A percentile compares a stretch with the other conserved stretches of the same genome.
Conservation (phyloP, 1,284 basidiomycete species). For the Ceratobasidium papillatum region DNA sequence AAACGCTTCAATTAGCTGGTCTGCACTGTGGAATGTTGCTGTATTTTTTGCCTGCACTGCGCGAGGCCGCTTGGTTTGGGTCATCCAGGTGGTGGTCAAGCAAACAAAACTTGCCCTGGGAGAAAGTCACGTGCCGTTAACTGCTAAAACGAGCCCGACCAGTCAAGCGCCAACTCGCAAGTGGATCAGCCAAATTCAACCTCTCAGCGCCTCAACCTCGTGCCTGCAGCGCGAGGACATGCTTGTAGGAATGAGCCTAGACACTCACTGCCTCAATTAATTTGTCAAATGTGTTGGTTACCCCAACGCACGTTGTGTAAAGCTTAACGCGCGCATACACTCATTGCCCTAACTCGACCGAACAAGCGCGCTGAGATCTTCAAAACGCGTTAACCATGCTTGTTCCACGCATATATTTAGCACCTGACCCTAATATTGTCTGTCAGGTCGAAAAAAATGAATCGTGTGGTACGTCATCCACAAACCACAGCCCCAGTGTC, state of each 20-base stretch:
- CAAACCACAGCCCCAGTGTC: neutral
- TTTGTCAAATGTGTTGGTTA: neutral
- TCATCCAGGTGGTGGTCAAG: conserved; percentile 13
- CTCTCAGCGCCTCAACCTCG: neutral
- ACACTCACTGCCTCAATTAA: neutral
- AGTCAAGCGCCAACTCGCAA: no score
- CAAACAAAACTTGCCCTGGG: conserved; percentile 34
- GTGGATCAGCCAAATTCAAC: neutral
- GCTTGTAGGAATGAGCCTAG: neutral
- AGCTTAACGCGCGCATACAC: neutral
- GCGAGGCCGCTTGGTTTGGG: conserved; percentile 30
- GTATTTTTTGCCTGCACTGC: conserved; percentile 15
- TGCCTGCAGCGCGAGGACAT: neutral
- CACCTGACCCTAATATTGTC: neutral
- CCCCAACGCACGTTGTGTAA: neutral
- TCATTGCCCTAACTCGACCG: neutral
- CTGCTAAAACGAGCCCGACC: no score
- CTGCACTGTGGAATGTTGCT: conserved; percentile 18
- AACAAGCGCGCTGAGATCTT: neutral
- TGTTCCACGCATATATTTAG: conserved; percentile 11
- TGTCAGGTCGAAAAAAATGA: neutral
- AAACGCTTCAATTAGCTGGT: conserved; percentile 19
- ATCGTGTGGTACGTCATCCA: neutral
- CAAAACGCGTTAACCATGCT: neutral
- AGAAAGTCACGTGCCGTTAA: conserved; percentile 23